Percentiles rank a stretch among this genome's conserved stretches.
Evolutionary conservation across 2,329 filamentous ascomycete genomes (phyloP).

Genomic region (Claviceps sp.): DNA sequence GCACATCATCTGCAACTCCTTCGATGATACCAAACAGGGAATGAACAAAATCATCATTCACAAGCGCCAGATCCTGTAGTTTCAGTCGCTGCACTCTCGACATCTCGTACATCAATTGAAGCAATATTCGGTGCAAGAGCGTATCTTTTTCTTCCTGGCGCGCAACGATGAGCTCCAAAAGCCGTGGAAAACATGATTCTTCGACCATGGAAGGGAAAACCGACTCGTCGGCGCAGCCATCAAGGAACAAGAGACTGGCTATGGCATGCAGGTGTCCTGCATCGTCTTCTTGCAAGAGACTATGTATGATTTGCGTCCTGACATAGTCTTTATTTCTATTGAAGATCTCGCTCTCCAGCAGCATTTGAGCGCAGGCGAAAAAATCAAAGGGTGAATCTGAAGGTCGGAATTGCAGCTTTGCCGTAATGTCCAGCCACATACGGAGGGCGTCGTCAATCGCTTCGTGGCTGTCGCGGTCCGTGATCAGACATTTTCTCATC

Average conservation of each 20-base stretch:
- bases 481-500: slow-evolving; percentile 32
- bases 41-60: slow-evolving; percentile 68
- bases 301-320: slow-evolving; percentile 83
- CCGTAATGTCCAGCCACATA: slow-evolving; percentile 67
- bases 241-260: slow-evolving; percentile 70
- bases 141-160: slow-evolving; percentile 51
- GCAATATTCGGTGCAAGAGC: slow-evolving; percentile 62
- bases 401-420: slow-evolving; percentile 62
- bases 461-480: slow-evolving; percentile 37
- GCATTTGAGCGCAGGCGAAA: slow-evolving; percentile 62
- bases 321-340: slow-evolving; percentile 68
- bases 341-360: slow-evolving; percentile 68
- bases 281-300: slow-evolving; percentile 75
- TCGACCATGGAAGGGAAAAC: slow-evolving; percentile 79
- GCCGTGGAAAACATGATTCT: slow-evolving; percentile 69
- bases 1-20: slow-evolving; percentile 68
- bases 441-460: slow-evolving; percentile 74
- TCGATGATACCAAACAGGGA: slow-evolving; percentile 83
- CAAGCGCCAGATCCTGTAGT: slow-evolving; percentile 60
- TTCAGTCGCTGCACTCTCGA: slow-evolving; percentile 76
- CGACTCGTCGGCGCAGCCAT: slow-evolving; percentile 64
- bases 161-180: slow-evolving; percentile 67
- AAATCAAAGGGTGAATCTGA: slow-evolving; percentile 67
- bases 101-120: slow-evolving; percentile 94
- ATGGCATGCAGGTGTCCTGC: slow-evolving; percentile 67